phyloP scores from a whole-genome alignment of 768 basidiomycete species.

The Hypsizygus marmoreus region DNA sequence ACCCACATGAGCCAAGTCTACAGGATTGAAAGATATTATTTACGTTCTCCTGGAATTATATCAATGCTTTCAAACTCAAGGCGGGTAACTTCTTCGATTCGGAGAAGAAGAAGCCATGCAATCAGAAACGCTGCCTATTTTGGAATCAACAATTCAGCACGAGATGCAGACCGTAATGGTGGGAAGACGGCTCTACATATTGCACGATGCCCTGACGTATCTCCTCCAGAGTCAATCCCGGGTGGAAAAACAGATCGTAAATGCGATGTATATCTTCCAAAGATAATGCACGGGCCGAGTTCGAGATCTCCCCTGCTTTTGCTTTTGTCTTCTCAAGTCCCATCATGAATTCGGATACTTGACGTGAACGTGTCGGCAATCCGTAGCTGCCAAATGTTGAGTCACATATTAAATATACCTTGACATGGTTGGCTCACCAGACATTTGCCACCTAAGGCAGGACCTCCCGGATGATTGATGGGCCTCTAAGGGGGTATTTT shows the following conservation, averaged over 20 bases:
- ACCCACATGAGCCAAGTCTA: not conserved
- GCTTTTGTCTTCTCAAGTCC: slow-evolving; percentile 25
- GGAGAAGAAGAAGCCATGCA: slow-evolving; percentile 19
- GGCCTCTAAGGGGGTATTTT: too few relatives aligned
- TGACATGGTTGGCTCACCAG: too few relatives aligned
- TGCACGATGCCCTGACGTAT: not conserved
- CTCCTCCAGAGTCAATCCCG: too few relatives aligned
- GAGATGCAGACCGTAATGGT: too few relatives aligned
- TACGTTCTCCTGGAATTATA: slow-evolving; percentile 8
- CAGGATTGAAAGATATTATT: not conserved
- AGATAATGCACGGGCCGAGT: slow-evolving; percentile 18
- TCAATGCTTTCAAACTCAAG: slow-evolving; percentile 18
- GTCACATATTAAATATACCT: too few relatives aligned
- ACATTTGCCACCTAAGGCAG: too few relatives aligned
- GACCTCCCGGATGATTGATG: too few relatives aligned
- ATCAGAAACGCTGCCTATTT: slow-evolving; percentile 17
- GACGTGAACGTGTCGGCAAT: slow-evolving; percentile 15
- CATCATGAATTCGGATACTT: slow-evolving; percentile 21
- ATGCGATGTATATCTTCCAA: slow-evolving; percentile 19
- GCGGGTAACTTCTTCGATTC: slow-evolving; percentile 16
- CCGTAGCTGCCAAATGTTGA: too few relatives aligned
- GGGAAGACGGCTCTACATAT: too few relatives aligned
- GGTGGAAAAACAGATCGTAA: too few relatives aligned
- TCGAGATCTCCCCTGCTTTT: slow-evolving; percentile 16
- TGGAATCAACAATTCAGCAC: slow-evolving; percentile 6